These are phyloP conservation scores for Globisporangium splendens DNA, from an alignment of 352 stramenopile species.

Conservation along the genomic window DNA sequence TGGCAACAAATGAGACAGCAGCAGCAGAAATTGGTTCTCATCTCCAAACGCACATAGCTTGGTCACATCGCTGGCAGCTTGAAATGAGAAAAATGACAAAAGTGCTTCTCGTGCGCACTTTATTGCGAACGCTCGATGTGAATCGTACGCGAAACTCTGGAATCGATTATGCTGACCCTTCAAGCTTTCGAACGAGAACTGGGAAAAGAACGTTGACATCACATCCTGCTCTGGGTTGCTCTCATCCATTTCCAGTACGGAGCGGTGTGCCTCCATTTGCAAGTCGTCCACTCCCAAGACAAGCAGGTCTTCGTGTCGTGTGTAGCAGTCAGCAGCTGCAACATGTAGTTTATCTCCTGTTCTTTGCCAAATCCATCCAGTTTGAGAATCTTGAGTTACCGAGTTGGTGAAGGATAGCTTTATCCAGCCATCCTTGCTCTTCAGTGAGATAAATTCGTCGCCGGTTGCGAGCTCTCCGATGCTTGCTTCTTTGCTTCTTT, in stretches of 20 bases:
- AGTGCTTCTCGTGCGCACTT: conserved; percentile 52
- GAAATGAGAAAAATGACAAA: conserved; percentile 28
- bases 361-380: conserved; percentile 45
- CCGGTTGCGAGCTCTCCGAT: conserved; percentile 18
- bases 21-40: conserved; percentile 32
- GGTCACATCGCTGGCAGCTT: conserved; percentile 9
- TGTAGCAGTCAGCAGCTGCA: conserved; percentile 8
- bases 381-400: background rate
- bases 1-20: conserved; percentile 43
- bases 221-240: conserved; percentile 53
- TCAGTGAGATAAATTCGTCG: conserved; percentile 18
- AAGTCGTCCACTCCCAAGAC: conserved; percentile 58
- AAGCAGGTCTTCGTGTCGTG: conserved; percentile 51
- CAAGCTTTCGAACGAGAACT: conserved; percentile 59
- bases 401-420: conserved; percentile 11
- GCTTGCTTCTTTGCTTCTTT: conserved; percentile 13
- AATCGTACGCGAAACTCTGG: conserved; percentile 62
- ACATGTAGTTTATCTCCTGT: conserved; percentile 37
- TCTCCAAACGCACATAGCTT: conserved; percentile 32
- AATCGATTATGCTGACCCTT: conserved; percentile 57
- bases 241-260: conserved; percentile 53
- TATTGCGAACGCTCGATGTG: conserved; percentile 51
- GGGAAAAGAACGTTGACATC: conserved; percentile 54
- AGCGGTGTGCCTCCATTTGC: conserved; percentile 26
- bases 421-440: conserved; percentile 28